Base-by-base conservation (phyloP, 768 basidiomycete species). In the Galerina sulciceps region DNA sequence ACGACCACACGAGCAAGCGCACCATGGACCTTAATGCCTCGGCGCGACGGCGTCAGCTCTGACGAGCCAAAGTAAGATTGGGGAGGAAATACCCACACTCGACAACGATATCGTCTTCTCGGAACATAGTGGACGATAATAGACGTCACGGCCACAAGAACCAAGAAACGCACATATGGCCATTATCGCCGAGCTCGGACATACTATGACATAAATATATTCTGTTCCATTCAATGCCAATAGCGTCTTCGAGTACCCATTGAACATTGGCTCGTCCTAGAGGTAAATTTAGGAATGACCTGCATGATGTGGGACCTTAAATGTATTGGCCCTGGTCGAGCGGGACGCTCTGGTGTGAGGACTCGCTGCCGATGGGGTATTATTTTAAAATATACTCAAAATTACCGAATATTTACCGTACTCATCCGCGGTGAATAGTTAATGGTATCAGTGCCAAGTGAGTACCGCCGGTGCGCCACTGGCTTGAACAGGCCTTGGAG, bases 161-260 rank as follows among this genome's bases (percentile, higher is more conserved):
- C 49, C 56, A 58, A 58, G 57, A 23, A 14, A 38, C 41, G 57
- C 49, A 57, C 49, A 58, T 51, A 58, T 52, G 49, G 42, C 38
- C 57, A 58, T 58, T 51, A 58, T 58, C 57, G 45, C 57, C 57
- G 57, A 52, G 50, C 18, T 22, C 36, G 11, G 37, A 44, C 20
- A 41, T 43, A 31, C 26, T 31, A 31, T 31, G 26, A 31, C 43
- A 36, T 38, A 58, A 40, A 51, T 51, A 40, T 31, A 31, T 5
- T 31, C 26, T 5, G 26, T 31, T 8, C 26, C 26, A 31, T 31
- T 31, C 26, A 31, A 31, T 31, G 26, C 26, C 26, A 31, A 31
- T 8, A 31, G 8, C 26, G 26, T 31, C 8, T 31, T 31, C 26
- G 8, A 31, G 26, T 4, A 31, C 26, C 26, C 26, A 31, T 31